Evolutionary conservation across 805 yeast species (phyloP).

Genomic region (Ogataea pilisensis): DNA sequence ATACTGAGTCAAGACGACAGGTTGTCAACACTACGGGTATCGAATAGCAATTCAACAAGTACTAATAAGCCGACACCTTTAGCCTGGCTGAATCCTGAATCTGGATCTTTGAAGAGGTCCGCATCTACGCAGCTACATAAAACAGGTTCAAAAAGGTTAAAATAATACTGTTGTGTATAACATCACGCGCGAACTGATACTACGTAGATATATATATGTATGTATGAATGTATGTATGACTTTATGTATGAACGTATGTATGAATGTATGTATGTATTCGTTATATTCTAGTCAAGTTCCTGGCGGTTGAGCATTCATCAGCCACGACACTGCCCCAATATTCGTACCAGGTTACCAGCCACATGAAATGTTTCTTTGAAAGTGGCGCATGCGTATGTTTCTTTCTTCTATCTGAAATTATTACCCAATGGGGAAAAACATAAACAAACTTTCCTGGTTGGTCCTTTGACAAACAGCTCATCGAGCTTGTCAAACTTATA

Average conservation of each 20-base stretch:
- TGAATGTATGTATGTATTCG: too few species aligned
- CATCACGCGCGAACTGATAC: neutral
- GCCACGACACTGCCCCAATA: too few species aligned
- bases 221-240: too few species aligned
- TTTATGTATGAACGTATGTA: too few species aligned
- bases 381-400: neutral
- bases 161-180: neutral
- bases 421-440: neutral
- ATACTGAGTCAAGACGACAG: slow-evolving; percentile 9
- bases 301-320: too few species aligned
- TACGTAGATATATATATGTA: too few species aligned
- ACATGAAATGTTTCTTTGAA: neutral
- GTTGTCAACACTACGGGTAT: slow-evolving; percentile 5
- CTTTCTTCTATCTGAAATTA: too few species aligned
- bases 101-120: neutral
- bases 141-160: neutral
- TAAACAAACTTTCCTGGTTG: too few species aligned
- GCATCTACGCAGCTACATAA: neutral
- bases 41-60: slow-evolving; percentile 34
- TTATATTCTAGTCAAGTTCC: too few species aligned
- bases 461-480: too few species aligned
- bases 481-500: too few species aligned
- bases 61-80: slow-evolving; percentile 61
- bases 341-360: neutral
- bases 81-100: slow-evolving; percentile 26